These are phyloP conservation scores for Cladosporium sp. DNA, from an alignment of 2,329 filamentous ascomycete species.

Conservation along the genomic window DNA sequence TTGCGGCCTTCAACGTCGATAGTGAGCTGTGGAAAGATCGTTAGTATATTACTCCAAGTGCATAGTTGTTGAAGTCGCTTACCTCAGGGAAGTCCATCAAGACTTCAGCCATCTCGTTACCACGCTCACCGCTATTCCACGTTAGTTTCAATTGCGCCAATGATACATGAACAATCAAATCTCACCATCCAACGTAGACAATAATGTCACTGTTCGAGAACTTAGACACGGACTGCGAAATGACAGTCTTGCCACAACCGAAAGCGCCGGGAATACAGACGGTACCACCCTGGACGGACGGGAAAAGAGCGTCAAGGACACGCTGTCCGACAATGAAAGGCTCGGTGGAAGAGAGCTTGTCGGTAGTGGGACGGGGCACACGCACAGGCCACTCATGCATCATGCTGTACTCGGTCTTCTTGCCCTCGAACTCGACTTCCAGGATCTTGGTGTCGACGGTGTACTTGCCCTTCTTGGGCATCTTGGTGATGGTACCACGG, in stretches of 20 bases:
- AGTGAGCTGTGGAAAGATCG: constrained; percentile 61
- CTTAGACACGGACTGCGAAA: constrained; percentile 97
- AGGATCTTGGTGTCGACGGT: constrained; percentile 54
- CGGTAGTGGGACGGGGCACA: constrained; percentile 86
- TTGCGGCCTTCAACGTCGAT: constrained; percentile 93
- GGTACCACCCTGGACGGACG: constrained; percentile 93
- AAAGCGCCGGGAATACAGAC: constrained; percentile 98
- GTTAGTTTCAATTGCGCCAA: neutral
- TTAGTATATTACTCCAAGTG: constrained; percentile 26
- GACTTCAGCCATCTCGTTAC: constrained; percentile 99
- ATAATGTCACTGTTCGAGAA: constrained; percentile 99
- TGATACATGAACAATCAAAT: neutral
- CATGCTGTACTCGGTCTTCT: constrained; percentile 68
- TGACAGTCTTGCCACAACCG: constrained; percentile 98
- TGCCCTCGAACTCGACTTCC: constrained; percentile 62
- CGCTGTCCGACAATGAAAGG: constrained; percentile 96
- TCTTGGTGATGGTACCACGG: constrained; percentile 87
- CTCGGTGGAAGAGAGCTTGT: constrained; percentile 85
- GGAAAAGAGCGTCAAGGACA: constrained; percentile 94
- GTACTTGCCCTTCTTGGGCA: constrained; percentile 86
- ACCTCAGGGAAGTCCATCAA: constrained; percentile 98
- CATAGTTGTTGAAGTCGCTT: constrained; percentile 22
- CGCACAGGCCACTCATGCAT: constrained; percentile 99
- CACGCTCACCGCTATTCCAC: constrained; percentile 71
- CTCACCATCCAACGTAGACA: constrained; percentile 82